Evolutionary conservation across 1,139 yeast genomes (phyloP).

Genomic region (Wickerhamiella pararugosa): DNA sequence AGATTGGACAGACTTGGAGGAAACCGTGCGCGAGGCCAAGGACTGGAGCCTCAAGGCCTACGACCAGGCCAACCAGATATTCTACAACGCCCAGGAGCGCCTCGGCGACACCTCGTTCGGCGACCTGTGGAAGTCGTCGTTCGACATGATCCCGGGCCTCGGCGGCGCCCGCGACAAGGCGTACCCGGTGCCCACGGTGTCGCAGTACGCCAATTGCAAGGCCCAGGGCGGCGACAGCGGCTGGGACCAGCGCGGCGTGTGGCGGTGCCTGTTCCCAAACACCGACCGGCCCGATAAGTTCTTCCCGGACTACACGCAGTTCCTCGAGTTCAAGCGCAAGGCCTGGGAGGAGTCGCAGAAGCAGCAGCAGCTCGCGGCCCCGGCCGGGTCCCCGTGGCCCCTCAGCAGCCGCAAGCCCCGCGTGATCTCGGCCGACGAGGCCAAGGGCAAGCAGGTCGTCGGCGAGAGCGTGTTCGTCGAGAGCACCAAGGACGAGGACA

Average conservation of each 20-base stretch:
- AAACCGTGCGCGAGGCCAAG: too few relatives aligned
- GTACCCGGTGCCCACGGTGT: conserved; percentile 42
- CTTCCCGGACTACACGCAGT: conserved; percentile 51
- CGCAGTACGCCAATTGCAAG: conserved; percentile 47
- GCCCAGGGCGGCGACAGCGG: conserved; percentile 50
- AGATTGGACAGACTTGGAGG: too few relatives aligned
- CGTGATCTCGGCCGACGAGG: conserved; percentile 17
- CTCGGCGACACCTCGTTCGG: too few relatives aligned
- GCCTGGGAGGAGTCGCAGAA: conserved; percentile 19
- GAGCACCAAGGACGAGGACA: conserved; percentile 32
- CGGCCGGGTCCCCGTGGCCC: conserved; percentile 3
- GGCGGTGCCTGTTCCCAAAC: conserved; percentile 76
- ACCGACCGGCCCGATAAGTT: conserved; percentile 20
- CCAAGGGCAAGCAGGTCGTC: conserved; percentile 28
- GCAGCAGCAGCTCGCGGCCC: conserved; percentile 11
- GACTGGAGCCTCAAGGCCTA: too few relatives aligned
- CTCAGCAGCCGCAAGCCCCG: conserved; percentile 5
- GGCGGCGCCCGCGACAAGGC: conserved; percentile 30
- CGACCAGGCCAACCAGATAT: too few relatives aligned
- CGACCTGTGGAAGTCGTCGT: too few relatives aligned
- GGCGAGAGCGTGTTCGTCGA: conserved; percentile 38
- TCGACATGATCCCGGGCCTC: conserved; percentile 15
- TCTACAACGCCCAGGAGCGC: too few relatives aligned
- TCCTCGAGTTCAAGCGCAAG: conserved; percentile 48
- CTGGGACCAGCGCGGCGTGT: conserved; percentile 67